Base-by-base conservation (phyloP, 139 green algal species). In the Nannochloris sp. region DNA sequence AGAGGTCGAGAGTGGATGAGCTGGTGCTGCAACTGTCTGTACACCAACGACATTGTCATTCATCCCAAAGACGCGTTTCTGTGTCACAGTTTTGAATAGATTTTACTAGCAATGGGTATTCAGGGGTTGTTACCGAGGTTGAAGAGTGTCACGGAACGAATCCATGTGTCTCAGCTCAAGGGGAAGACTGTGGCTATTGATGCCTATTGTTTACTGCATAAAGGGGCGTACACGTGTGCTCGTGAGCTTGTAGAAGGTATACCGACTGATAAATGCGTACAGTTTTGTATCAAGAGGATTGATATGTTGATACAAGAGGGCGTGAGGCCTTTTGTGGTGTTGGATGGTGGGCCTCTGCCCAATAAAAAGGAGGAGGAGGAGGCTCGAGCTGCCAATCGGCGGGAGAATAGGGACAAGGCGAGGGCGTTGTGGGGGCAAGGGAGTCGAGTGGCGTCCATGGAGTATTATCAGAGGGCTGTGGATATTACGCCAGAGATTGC, bases 121-220 rank as follows among this genome's bases (percentile, higher is more conserved):
- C 80, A 81, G 6, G 87, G 87, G 0, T 67, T 97, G 16, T 71
- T 96, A 28, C 87, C 84, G 9, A 61, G 85, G 31, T 71, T 97
- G 11, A 89, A 90, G 31, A 77, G 62, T 59, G 87, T 92, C 26
- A 78, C 75, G 5, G 59, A 66, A 8, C 40, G 57, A 0, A 63
- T 63, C 10, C 88, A 95, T 58, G 69, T 97, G 8, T 80, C 67
- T 51, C 61, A 83, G 9, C 96, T 93, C 63, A 29, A 23, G 0
- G 91, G 91, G 2, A 65, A 89, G 30, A 77, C 67, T n/a, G 88
- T 88, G 1, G 92, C 91, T 6, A 74, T 98, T 5, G 93, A 98
- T 65, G 89, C 84, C 2, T 98, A 96, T 73, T 84, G 73, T 36
- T 96, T 95, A 88, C 75, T 98, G 28, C 90, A 98, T 71, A 88